A percentile compares a stretch with the other conserved stretches of the same genome.
Evolutionary conservation across 345 rosid species (phyloP).

Genomic region (Orychophragmus violaceus): DNA sequence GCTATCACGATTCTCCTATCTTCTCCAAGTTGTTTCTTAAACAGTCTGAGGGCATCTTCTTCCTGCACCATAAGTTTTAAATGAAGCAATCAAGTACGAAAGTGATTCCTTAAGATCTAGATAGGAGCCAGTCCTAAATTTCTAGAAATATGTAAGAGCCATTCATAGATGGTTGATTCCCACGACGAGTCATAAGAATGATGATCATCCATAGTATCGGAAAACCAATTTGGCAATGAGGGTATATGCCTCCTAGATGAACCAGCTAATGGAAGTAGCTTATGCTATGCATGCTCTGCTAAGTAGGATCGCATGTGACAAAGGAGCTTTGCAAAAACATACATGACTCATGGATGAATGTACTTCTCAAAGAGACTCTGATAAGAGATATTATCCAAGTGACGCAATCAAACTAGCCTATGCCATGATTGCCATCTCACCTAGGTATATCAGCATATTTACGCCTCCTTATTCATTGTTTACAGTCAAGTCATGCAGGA

Average conservation of each 20-base stretch:
- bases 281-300: not conserved
- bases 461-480: not conserved
- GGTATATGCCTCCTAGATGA: not conserved
- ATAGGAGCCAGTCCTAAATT: not conserved
- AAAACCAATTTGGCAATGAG: not conserved
- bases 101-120: not conserved
- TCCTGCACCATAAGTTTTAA: constrained; percentile 44
- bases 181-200: constrained; percentile 1
- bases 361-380: not conserved
- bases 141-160: not conserved
- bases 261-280: constrained; percentile 5
- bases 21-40: constrained; percentile 82
- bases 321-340: not conserved
- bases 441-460: not conserved
- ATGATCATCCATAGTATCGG: not conserved
- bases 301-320: constrained; percentile 3
- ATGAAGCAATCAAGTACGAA: not conserved
- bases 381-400: constrained; percentile 1
- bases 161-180: not conserved
- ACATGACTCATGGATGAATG: not conserved
- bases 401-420: not conserved
- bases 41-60: constrained; percentile 57
- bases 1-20: constrained; percentile 79
- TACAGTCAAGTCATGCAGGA: not conserved
- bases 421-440: constrained; percentile 15